Base-by-base conservation (phyloP, 768 basidiomycete species). In the Boletus subparvulus region DNA sequence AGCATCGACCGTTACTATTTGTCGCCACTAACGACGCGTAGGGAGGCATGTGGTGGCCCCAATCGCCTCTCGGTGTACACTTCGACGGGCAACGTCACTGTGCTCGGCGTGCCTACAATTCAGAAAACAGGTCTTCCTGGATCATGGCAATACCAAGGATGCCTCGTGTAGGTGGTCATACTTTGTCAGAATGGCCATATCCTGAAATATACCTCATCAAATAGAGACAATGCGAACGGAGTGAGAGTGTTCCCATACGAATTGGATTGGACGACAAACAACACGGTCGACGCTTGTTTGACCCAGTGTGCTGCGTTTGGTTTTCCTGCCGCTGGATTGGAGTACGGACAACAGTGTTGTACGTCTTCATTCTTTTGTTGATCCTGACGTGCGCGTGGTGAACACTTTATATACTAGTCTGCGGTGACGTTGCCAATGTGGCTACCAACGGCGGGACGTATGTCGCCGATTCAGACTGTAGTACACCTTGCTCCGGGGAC, bases 331-430 rank as follows among this genome's bases (percentile, higher is more conserved):
- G 83, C 84, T 30, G 90, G 87, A 26, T 75, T 86, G 57, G 90
- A 86, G 73, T 88, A 77, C 50, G 86, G 81, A 14, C 65, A 85
- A 58, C 86, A 90, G 64, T 92, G 90, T 75, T 91, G 88, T 88
- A 63, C 65, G 87, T 78, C 3, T 44, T 36, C 14, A 8, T 19
- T 30, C 26, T 54, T 6, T 50, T 16, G 32, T 17, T 24, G 28
- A 3, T 54, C 6, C 8, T 47, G 14, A 17, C 13, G 8, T 48
- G 11, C 28, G 28, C 12, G 11, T 52, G 37, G 39, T 40, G 30
- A 26, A n/a, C 26, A 35, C 46, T 21, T 7, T 43, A 6, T 8
- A 50, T 45, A 16, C 3, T 47, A 90, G 89, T 81, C 69, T 91
- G 90, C 53, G 90, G 90, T 51, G 90, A 92, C 66, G 63, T 78